phyloP scores from a whole-genome alignment of 148 eudicot genomes.

The Rheum nobile region DNA sequence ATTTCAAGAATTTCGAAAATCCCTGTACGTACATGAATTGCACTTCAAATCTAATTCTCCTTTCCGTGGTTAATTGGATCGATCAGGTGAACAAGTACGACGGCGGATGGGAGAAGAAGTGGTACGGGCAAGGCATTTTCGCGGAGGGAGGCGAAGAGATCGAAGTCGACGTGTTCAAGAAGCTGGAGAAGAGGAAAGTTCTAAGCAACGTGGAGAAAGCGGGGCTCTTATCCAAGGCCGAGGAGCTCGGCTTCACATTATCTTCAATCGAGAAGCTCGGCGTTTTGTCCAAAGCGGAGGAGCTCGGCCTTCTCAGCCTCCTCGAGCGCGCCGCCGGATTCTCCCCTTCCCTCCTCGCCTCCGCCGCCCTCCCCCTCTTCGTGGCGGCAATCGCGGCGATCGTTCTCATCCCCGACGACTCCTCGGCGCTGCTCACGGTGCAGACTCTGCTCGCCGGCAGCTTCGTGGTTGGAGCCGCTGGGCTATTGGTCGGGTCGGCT shows the following conservation, averaged over 20 bases:
- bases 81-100: slow-evolving; percentile 85
- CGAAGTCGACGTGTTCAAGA: slow-evolving; percentile 83
- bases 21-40: too few species aligned
- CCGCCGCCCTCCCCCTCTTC: slow-evolving; percentile 53
- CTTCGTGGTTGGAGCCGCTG: slow-evolving; percentile 46
- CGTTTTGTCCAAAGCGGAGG: slow-evolving; percentile 78
- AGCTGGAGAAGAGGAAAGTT: slow-evolving; percentile 67
- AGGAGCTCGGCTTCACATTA: slow-evolving; percentile 63
- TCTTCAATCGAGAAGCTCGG: slow-evolving; percentile 87
- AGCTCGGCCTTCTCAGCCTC: slow-evolving; percentile 70
- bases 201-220: slow-evolving; percentile 83
- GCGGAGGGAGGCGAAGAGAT: slow-evolving; percentile 71
- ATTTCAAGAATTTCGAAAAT: not conserved
- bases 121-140: slow-evolving; percentile 90
- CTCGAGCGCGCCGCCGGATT: slow-evolving; percentile 47
- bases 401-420: slow-evolving; percentile 74
- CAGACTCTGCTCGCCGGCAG: slow-evolving; percentile 49
- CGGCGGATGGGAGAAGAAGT: slow-evolving; percentile 53
- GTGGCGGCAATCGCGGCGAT: slow-evolving; percentile 53
- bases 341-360: slow-evolving; percentile 66
- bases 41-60: not conserved
- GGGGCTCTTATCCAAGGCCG: slow-evolving; percentile 78
- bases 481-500: slow-evolving; percentile 69
- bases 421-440: slow-evolving; percentile 41
- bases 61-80: not conserved